Conservation (phyloP, 176 grass and related monocot genomes). For the Avena atlantica region DNA sequence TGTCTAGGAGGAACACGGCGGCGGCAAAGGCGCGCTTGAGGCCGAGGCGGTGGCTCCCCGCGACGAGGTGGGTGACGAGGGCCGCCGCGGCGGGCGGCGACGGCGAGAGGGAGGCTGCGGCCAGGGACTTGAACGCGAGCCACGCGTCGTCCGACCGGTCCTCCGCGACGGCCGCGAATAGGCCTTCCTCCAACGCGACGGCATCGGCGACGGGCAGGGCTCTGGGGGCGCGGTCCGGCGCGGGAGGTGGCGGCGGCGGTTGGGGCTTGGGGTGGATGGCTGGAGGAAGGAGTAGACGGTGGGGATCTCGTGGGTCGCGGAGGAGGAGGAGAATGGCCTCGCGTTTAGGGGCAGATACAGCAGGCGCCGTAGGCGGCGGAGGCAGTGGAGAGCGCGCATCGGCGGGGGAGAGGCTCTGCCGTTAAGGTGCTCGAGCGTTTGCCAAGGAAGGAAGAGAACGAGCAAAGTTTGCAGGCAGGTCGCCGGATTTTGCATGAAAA, state of each 20-base stretch:
- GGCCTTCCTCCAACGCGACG: slow-evolving; percentile 58
- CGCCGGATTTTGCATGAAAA: neutral
- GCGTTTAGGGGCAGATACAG: neutral
- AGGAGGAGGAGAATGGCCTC: slow-evolving; percentile 14
- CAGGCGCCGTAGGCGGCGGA: slow-evolving; percentile 33
- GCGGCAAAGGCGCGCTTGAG: slow-evolving; percentile 90
- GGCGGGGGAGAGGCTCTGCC: slow-evolving; percentile 9
- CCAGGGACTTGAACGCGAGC: slow-evolving; percentile 84
- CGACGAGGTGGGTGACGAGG: slow-evolving; percentile 78
- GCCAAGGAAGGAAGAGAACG: neutral
- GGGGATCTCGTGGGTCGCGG: slow-evolving; percentile 59
- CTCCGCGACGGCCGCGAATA: slow-evolving; percentile 56
- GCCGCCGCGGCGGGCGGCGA: slow-evolving; percentile 64
- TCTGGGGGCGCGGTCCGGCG: neutral
- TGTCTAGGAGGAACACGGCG: slow-evolving; percentile 81
- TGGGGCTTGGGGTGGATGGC: slow-evolving; percentile 61
- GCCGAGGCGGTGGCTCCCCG: slow-evolving; percentile 60
- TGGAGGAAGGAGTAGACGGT: slow-evolving; percentile 93
- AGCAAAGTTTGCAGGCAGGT: neutral
- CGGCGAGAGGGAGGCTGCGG: slow-evolving; percentile 54
- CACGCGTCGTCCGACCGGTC: slow-evolving; percentile 71
- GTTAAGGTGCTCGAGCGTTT: slow-evolving; percentile 52
- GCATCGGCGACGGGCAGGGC: slow-evolving; percentile 33
- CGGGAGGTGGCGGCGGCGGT: slow-evolving; percentile 24
- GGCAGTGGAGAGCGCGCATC: slow-evolving; percentile 52